Evolutionary conservation across 768 basidiomycete genomes (phyloP).

Genomic region (Termitomyces sp.): DNA sequence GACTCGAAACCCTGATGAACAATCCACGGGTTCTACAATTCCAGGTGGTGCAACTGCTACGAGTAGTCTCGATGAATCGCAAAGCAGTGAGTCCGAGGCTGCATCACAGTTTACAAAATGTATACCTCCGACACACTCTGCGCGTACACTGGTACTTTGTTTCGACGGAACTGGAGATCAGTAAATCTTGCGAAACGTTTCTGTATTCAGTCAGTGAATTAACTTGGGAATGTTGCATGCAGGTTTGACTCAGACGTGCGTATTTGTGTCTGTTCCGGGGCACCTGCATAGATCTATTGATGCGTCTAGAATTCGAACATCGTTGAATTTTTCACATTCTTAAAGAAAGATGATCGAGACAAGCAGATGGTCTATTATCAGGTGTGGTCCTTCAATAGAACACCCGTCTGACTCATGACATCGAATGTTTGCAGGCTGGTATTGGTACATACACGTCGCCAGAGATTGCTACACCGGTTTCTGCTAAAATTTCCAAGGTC

Average conservation of each 20-base stretch:
- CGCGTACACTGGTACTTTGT: slow-evolving; percentile 56
- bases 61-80: background rate
- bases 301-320: slow-evolving; percentile 42
- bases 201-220: background rate
- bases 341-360: slow-evolving; percentile 44
- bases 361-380: slow-evolving; percentile 56
- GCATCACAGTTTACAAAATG: background rate
- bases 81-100: background rate
- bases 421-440: slow-evolving; percentile 31
- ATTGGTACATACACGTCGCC: slow-evolving; percentile 48
- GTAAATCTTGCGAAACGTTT: slow-evolving; percentile 11
- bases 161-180: slow-evolving; percentile 61
- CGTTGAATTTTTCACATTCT: slow-evolving; percentile 40
- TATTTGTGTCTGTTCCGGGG: background rate
- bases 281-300: background rate
- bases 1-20: no score
- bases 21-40: background rate
- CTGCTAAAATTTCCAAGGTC: slow-evolving; percentile 38
- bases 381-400: slow-evolving; percentile 17
- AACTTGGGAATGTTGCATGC: background rate
- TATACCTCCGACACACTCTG: slow-evolving; percentile 23
- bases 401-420: background rate
- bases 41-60: background rate
- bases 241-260: slow-evolving; percentile 36
- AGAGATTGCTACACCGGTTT: slow-evolving; percentile 36